These are phyloP conservation scores for Pleurotus djamor DNA, from an alignment of 768 basidiomycete genomes.

Conservation along the genomic window DNA sequence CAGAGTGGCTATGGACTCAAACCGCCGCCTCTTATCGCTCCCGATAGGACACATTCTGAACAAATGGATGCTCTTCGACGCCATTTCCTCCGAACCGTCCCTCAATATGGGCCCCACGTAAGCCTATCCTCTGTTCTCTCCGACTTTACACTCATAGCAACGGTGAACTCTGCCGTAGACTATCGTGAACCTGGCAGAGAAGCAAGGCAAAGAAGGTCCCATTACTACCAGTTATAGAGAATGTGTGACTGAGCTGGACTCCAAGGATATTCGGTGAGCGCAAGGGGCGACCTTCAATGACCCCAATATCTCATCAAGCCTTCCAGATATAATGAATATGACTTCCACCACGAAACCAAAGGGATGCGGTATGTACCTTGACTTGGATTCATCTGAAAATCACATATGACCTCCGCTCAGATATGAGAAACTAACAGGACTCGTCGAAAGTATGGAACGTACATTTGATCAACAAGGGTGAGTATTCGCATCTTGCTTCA, in stretches of 20 bases:
- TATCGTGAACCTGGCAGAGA: conserved; percentile 88
- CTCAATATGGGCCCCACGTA: conserved; percentile 79
- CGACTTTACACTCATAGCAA: too few relatives aligned
- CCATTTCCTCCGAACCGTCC: conserved; percentile 68
- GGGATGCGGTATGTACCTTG: conserved; percentile 79
- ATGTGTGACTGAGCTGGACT: conserved; percentile 54
- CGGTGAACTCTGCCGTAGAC: conserved; percentile 56
- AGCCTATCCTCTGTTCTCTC: too few relatives aligned
- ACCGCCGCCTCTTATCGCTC: conserved; percentile 76
- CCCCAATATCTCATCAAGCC: background rate
- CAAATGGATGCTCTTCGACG: conserved; percentile 66
- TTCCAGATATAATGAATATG: conserved; percentile 78
- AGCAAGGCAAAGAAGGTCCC: conserved; percentile 81
- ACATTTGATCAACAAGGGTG: conserved; percentile 83
- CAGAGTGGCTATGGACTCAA: conserved; percentile 87
- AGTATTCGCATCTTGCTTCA: conserved; percentile 1
- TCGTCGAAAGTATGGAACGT: conserved; percentile 68
- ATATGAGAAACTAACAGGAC: conserved; percentile 87
- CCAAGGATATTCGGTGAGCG: conserved; percentile 52
- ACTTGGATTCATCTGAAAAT: conserved; percentile 1
- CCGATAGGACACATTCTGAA: conserved; percentile 72
- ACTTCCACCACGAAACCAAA: conserved; percentile 91
- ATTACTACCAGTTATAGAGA: conserved; percentile 80
- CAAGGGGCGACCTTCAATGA: conserved; percentile 14
- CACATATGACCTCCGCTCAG: conserved; percentile 29